Conservation (phyloP, 805 yeast species). For the Myxozyma nipponensis region DNA sequence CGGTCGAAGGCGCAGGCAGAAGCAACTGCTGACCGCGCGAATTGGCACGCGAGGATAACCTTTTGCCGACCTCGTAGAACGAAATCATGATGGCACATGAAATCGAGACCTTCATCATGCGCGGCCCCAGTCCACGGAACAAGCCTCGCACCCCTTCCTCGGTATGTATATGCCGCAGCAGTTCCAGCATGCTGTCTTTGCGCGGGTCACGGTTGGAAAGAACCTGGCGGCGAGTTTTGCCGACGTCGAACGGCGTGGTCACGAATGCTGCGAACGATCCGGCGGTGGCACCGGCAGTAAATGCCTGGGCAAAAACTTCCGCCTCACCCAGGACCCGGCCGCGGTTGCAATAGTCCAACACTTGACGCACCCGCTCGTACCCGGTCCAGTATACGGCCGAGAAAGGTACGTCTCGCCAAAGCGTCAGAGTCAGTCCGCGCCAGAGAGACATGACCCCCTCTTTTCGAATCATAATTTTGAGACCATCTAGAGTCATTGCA, state of each 20-base stretch:
- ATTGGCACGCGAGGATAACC: slow-evolving; percentile 36
- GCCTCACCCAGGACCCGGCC: slow-evolving; percentile 14
- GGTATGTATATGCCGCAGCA: slow-evolving; percentile 56
- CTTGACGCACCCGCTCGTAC: slow-evolving; percentile 24
- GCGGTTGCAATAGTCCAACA: slow-evolving; percentile 3
- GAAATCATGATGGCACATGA: slow-evolving; percentile 98
- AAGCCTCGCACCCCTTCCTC: slow-evolving; percentile 78
- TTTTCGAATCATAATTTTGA: slow-evolving; percentile 46
- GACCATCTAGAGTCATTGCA: slow-evolving; percentile 49
- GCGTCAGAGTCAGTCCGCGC: slow-evolving; percentile 79
- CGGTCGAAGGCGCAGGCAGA: background rate
- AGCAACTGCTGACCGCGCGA: background rate
- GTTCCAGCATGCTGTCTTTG: slow-evolving; percentile 55
- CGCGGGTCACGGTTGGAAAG: slow-evolving; percentile 29
- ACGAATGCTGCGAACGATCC: slow-evolving; percentile 81
- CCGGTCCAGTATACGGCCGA: slow-evolving; percentile 84
- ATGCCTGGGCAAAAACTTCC: slow-evolving; percentile 41
- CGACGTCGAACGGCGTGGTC: slow-evolving; percentile 96
- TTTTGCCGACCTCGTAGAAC: slow-evolving; percentile 84
- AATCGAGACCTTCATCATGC: slow-evolving; percentile 90
- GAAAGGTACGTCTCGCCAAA: slow-evolving; percentile 97
- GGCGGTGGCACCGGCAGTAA: slow-evolving; percentile 75
- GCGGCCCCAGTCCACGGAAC: slow-evolving; percentile 82
- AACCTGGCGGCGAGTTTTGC: slow-evolving; percentile 86
- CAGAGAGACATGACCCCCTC: slow-evolving; percentile 67